phyloP scores from a whole-genome alignment of 495 filamentous ascomycete genomes.

The Trichoderma erinaceum region DNA sequence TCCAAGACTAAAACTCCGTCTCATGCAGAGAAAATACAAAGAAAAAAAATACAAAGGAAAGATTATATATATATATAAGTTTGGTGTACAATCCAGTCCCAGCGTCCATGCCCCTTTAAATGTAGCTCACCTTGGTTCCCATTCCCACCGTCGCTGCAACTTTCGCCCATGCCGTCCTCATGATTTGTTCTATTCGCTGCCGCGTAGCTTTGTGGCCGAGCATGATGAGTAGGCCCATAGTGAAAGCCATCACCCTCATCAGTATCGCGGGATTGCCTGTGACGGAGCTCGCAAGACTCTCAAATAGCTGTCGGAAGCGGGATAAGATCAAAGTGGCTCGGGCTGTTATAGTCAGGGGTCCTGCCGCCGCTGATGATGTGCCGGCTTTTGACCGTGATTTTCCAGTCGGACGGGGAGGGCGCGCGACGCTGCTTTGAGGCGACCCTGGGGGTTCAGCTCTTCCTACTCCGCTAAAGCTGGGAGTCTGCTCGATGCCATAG shows the following conservation, averaged over 20 bases:
- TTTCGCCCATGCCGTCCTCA: conserved; percentile 74
- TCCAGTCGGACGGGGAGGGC: conserved; percentile 16
- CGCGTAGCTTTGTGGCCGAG: conserved; percentile 68
- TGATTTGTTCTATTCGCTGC: conserved; percentile 61
- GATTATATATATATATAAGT: conserved; percentile 22
- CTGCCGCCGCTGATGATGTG: conserved; percentile 20
- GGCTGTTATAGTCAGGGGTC: conserved; percentile 22
- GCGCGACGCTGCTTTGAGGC: conserved; percentile 4
- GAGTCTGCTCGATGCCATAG: conserved; percentile 45
- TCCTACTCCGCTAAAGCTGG: conserved; percentile 30
- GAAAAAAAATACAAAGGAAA: conserved; percentile 17
- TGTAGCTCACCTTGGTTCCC: conserved; percentile 97
- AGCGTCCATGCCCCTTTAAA: conserved; percentile 40
- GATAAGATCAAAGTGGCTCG: conserved; percentile 44
- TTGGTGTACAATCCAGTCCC: conserved; percentile 14
- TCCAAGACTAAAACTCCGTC: conserved; percentile 18
- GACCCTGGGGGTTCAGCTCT: conserved; percentile 30
- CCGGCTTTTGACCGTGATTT: conserved; percentile 14
- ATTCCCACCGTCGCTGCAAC: conserved; percentile 81
- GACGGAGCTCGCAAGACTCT: conserved; percentile 55
- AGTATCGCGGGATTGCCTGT: conserved; percentile 67
- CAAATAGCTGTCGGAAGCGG: conserved; percentile 55
- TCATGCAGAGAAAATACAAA: conserved; percentile 3
- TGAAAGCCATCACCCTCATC: conserved; percentile 69
- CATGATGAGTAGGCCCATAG: conserved; percentile 73